A percentile compares a stretch with the other conserved stretches of the same genome.
Evolutionary conservation across 1,139 yeast species (phyloP).

Genomic region (Pneumocystis canis): DNA sequence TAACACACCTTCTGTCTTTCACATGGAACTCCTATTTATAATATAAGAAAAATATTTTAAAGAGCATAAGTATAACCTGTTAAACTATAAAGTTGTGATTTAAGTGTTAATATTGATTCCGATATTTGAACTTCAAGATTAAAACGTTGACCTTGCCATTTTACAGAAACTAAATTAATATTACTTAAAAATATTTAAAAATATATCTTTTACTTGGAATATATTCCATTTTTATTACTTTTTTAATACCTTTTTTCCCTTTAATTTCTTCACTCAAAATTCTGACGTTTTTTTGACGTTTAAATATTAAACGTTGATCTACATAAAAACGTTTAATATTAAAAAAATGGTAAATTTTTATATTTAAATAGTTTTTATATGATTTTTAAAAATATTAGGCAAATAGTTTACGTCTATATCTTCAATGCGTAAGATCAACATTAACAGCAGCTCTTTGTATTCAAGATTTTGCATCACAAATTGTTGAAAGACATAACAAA

Average conservation of each 20-base stretch:
- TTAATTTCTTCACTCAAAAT: not conserved
- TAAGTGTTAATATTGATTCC: slow-evolving; percentile 48
- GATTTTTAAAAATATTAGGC: slow-evolving; percentile 32
- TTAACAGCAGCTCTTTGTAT: slow-evolving; percentile 89
- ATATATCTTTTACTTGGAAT: not conserved
- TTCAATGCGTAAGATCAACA: slow-evolving; percentile 85
- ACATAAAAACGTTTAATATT: not conserved
- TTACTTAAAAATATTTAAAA: not conserved
- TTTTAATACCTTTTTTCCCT: not conserved
- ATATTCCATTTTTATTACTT: not conserved
- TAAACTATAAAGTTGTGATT: slow-evolving; percentile 50
- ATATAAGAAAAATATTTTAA: not conserved
- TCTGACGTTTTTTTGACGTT: not conserved
- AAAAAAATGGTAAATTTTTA: not conserved
- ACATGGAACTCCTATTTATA: not conserved
- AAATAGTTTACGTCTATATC: slow-evolving; percentile 89
- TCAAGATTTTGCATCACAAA: slow-evolving; percentile 87
- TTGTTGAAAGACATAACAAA: slow-evolving; percentile 90
- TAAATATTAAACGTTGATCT: no score
- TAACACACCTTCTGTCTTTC: not conserved
- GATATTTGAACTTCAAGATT: slow-evolving; percentile 45
- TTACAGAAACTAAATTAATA: slow-evolving; percentile 33
- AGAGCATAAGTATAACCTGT: slow-evolving; percentile 29
- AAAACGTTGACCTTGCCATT: slow-evolving; percentile 57
- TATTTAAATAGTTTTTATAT: not conserved